Evolutionary conservation across 2,329 filamentous ascomycete genomes (phyloP), one percentile per base, ranked within the genome.

Genomic region (Zymoseptoria pseudotritici): DNA sequence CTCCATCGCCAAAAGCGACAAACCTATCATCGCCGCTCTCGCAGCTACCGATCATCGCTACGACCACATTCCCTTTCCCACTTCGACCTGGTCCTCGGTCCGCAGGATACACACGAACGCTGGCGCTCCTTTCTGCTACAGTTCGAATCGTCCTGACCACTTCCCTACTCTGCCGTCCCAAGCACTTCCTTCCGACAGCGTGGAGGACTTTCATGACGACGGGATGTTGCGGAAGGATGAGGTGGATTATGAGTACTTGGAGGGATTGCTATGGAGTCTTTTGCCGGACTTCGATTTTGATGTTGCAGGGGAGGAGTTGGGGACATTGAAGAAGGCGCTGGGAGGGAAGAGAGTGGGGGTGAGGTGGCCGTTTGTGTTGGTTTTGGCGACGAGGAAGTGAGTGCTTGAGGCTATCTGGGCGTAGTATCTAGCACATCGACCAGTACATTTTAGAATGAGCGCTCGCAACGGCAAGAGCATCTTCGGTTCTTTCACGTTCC

Each of bases 381-480:
- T 61, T 17, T 50, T 61, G 13, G 59, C 59, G 17, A 61, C 55
- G 20, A 61, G 36, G 55, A 52, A 53, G 51, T 53, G 36, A 42
- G 36, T 11, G 36, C 11, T 17, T 11, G 10, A 17, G 26, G 26
- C 26, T 9, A 29, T 3, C 6, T 29, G 26, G 26, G 36, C 36
- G 36, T 42, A 17, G 11, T 2, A 42, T 42, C 11, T 42, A 42
- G 36, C 36, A 42, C 36, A 42, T 36, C 29, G 29, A 4, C 2
- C 29, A 8, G 29, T 31, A 8, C 8, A 31, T 31, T 31, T 4
- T 31, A 11, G 21, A 22, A 22, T 22, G 21, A 22, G 21, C 21
- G 21, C 21, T 22, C 21, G 21, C 21, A 22, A 22, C 21, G 21
- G 21, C 21, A 22, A 22, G 21, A 24, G 22, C 22, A 24, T 24